Evolutionary conservation across 2,329 filamentous ascomycete species (phyloP).

Genomic region (Penicillium sp.): DNA sequence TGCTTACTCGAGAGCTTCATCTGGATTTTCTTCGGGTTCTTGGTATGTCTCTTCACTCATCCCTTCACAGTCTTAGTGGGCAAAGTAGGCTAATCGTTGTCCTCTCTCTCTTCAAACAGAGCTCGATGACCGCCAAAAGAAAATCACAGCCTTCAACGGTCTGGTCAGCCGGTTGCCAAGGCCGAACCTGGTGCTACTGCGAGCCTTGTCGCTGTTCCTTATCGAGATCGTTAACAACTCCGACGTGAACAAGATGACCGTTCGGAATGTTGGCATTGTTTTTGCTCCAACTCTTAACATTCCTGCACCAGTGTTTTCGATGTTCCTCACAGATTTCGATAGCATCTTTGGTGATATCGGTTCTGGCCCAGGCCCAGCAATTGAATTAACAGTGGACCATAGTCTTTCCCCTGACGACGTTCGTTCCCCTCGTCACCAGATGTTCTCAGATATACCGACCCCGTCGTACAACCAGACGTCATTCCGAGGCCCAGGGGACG

Average conservation of each 20-base stretch:
- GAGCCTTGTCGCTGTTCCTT: slow-evolving; percentile 83
- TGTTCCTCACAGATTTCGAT: slow-evolving; percentile 88
- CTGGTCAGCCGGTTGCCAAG: slow-evolving; percentile 78
- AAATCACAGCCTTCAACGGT: slow-evolving; percentile 72
- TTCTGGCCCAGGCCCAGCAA: slow-evolving; percentile 29
- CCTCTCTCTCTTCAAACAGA: slow-evolving; percentile 49
- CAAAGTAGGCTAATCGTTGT: background rate
- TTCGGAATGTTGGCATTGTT: slow-evolving; percentile 95
- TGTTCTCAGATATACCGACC: slow-evolving; percentile 67
- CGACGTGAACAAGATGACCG: slow-evolving; percentile 94
- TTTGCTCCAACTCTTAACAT: slow-evolving; percentile 98
- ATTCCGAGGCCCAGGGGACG: slow-evolving; percentile 42
- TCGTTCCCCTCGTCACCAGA: slow-evolving; percentile 64
- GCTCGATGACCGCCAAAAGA: slow-evolving; percentile 71
- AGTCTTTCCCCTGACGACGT: slow-evolving; percentile 57
- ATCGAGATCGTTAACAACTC: slow-evolving; percentile 91
- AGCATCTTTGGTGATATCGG: slow-evolving; percentile 76
- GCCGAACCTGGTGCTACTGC: slow-evolving; percentile 77
- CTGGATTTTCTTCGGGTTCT: slow-evolving; percentile 83
- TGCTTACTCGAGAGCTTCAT: slow-evolving; percentile 87
- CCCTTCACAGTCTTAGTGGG: background rate
- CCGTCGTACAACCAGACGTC: slow-evolving; percentile 62
- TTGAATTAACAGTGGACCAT: slow-evolving; percentile 46
- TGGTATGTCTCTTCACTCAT: slow-evolving; percentile 42
- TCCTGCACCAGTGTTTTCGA: slow-evolving; percentile 87